These are phyloP conservation scores for Fusarium fujikuroi DNA, from an alignment of 2,329 filamentous ascomycete genomes.

Conservation along the genomic window DNA sequence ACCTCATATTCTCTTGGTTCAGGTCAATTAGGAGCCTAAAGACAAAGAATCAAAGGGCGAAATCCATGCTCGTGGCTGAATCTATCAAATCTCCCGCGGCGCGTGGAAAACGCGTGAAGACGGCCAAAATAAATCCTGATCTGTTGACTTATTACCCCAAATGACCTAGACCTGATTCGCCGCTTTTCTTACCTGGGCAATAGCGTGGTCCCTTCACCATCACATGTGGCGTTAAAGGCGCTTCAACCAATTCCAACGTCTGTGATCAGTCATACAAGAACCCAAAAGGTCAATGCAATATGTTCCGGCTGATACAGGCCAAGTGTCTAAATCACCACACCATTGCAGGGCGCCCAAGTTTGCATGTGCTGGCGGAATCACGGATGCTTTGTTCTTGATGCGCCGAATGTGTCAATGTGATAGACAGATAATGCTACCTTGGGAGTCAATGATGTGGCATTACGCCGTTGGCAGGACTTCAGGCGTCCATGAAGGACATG, in stretches of 20 bases:
- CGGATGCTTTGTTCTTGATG: slow-evolving; percentile 5
- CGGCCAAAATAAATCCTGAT: slow-evolving; percentile 9
- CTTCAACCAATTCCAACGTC: slow-evolving; percentile 34
- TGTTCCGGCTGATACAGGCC: slow-evolving; percentile 7
- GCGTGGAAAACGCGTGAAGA: slow-evolving; percentile 28
- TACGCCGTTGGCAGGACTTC: slow-evolving; percentile 31
- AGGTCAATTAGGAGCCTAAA: background rate
- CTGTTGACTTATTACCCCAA: slow-evolving; percentile 35
- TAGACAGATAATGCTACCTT: slow-evolving; percentile 23
- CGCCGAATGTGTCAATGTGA: slow-evolving; percentile 13
- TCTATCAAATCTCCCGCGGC: slow-evolving; percentile 32
- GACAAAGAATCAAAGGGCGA: slow-evolving; percentile 5
- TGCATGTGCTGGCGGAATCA: slow-evolving; percentile 24
- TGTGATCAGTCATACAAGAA: background rate
- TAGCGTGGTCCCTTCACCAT: slow-evolving; percentile 14
- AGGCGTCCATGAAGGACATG: slow-evolving; percentile 2
- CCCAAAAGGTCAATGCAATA: background rate
- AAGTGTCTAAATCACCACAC: background rate
- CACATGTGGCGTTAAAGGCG: slow-evolving; percentile 24
- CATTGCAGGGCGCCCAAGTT: background rate
- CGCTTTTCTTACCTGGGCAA: slow-evolving; percentile 18
- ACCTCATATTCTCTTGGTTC: background rate
- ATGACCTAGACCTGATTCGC: slow-evolving; percentile 19
- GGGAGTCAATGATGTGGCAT: slow-evolving; percentile 40
- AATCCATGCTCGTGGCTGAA: slow-evolving; percentile 1